These are phyloP conservation scores for Podila clonocystis DNA, from an alignment of 192 early-diverging fungal species.

Conservation along the genomic window DNA sequence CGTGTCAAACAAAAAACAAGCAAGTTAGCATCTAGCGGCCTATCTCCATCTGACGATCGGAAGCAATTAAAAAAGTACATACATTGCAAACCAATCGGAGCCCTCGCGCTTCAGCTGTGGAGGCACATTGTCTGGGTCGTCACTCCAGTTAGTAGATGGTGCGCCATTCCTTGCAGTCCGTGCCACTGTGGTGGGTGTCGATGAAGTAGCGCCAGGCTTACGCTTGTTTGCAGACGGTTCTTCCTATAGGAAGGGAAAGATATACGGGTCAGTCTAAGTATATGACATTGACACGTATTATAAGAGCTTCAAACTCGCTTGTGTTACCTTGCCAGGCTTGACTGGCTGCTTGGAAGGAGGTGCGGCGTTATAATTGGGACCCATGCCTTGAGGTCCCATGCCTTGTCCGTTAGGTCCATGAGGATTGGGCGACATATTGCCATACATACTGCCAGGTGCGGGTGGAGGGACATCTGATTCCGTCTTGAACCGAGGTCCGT, in stretches of 20 bases:
- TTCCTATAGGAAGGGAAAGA: slow-evolving; percentile 1
- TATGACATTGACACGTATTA: not conserved
- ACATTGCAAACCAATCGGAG: slow-evolving; percentile 89
- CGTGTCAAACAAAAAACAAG: too few species aligned
- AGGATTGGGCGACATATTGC: slow-evolving; percentile 52
- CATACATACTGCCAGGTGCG: slow-evolving; percentile 54
- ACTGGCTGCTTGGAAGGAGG: slow-evolving; percentile 26
- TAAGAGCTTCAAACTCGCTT: not conserved
- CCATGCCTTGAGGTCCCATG: slow-evolving; percentile 54
- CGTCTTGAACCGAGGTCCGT: slow-evolving; percentile 47
- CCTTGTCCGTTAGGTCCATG: slow-evolving; percentile 58
- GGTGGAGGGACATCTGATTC: slow-evolving; percentile 48
- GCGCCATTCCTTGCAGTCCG: slow-evolving; percentile 24
- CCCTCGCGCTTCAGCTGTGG: slow-evolving; percentile 82
- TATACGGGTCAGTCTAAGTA: not conserved
- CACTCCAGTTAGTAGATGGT: slow-evolving; percentile 66
- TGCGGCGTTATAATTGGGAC: slow-evolving; percentile 39
- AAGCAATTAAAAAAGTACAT: not conserved
- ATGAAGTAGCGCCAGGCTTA: slow-evolving; percentile 21
- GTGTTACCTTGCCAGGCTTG: slow-evolving; percentile 35
- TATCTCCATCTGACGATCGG: too few species aligned
- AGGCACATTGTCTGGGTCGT: slow-evolving; percentile 83
- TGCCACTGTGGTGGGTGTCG: slow-evolving; percentile 36
- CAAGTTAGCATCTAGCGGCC: not conserved
- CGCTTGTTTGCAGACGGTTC: slow-evolving; percentile 28